Evolutionary conservation across 1,284 basidiomycete genomes (phyloP).

Genomic region (Volvariella volvacea): DNA sequence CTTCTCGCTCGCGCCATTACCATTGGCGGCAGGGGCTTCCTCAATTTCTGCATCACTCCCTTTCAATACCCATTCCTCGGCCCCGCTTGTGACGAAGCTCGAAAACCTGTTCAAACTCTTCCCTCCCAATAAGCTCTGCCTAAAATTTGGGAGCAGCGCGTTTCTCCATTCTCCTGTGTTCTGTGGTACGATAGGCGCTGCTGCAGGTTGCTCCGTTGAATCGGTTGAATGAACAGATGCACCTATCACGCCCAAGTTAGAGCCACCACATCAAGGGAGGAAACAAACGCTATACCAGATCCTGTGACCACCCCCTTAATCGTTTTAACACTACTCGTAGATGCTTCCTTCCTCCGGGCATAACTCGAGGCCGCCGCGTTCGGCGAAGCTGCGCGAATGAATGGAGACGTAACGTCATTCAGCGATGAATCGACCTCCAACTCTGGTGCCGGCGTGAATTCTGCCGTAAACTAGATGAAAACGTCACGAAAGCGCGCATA

Average conservation of each 20-base stretch:
- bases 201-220: constrained; percentile 16
- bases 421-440: constrained; percentile 27
- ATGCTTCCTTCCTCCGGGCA: constrained; percentile 17
- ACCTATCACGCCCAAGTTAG: no score
- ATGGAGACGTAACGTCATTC: constrained; percentile 8
- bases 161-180: constrained; percentile 65
- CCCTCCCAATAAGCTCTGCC: constrained; percentile 65
- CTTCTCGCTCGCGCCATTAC: constrained; percentile 14
- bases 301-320: not conserved
- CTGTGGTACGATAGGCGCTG: constrained; percentile 53
- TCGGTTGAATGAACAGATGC: constrained; percentile 19
- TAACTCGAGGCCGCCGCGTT: not conserved
- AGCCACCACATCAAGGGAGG: constrained; percentile 38
- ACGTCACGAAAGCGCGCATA: not conserved
- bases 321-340: constrained; percentile 3
- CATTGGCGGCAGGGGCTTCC: constrained; percentile 9
- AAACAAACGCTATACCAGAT: constrained; percentile 35
- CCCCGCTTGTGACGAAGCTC: constrained; percentile 78
- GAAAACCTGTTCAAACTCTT: constrained; percentile 78
- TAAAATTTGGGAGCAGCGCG: constrained; percentile 53
- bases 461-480: constrained; percentile 48
- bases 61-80: constrained; percentile 73
- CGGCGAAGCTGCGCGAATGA: no score
- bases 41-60: constrained; percentile 31
- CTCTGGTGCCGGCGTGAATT: constrained; percentile 47